Evolutionary conservation across 768 basidiomycete species (phyloP), one percentile per base, ranked within the genome.

Genomic region (Lepiota venenata): DNA sequence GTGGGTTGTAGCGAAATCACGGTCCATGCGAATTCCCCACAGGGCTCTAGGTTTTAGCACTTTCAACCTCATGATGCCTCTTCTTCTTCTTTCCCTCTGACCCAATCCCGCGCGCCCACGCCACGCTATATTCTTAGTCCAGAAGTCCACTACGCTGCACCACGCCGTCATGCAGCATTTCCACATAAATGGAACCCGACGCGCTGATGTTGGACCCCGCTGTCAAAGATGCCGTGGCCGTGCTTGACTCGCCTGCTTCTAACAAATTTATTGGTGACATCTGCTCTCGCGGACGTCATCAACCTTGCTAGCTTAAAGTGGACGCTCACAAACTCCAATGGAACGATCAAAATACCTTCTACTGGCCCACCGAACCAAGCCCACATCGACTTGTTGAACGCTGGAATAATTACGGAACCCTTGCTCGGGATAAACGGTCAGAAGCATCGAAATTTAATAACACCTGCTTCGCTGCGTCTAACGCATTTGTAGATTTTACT

Each of bases 241-340:
- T 12, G 52, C 27, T 47, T 54, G 16, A 29, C 37, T 47, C 45
- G 9, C 20, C 38, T 47, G 25, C 15, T 54, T 10, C 16, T 54
- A 32, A 37, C 27, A 10, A 35, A 27, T 10, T 16, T 44, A 2
- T 27, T 54, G 5, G 37, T 22, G n/a, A 15, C 27, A 14, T 10
- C 18, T 20, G 45, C 49, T 47, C 36, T 76, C 2, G 52, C 52
- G 0, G 37, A 47, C 12, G 45, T 54, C 38, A 18, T 77, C 51
- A 73, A 76, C 58, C 72, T 81, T 25, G 74, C 78, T 14, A 63
- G 69, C 14, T 68, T 83, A 36, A 57, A 70, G 2, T 83, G 81
- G 83, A 79, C 80, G 1, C 66, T 84, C 43, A 71, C 67, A 56
- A 82, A 82, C 62, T 68, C 74, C 61, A 82, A 81, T 56, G 75